A percentile compares a stretch with the other conserved stretches of the same genome.
phyloP scores from a whole-genome alignment of 768 basidiomycete species.

The Macrolepiota albuminosa region DNA sequence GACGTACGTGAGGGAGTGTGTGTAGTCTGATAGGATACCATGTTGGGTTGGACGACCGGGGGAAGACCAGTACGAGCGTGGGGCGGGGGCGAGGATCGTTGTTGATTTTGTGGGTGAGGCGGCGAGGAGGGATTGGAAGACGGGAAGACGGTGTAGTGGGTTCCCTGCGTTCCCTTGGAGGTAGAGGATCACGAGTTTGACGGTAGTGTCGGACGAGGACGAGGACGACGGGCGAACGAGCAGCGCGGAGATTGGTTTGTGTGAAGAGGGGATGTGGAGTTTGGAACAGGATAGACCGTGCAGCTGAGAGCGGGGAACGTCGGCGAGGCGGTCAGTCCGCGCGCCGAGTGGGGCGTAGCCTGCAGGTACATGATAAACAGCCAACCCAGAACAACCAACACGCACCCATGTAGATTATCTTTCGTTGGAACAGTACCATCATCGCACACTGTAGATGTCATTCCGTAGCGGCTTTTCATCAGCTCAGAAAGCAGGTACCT shows the following conservation, averaged over 20 bases:
- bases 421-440: slow-evolving; percentile 43
- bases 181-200: slow-evolving; percentile 16
- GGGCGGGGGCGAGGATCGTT: slow-evolving; percentile 21
- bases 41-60: slow-evolving; percentile 30
- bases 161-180: slow-evolving; percentile 42
- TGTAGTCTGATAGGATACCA: slow-evolving; percentile 38
- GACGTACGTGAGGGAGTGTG: slow-evolving; percentile 25
- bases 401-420: slow-evolving; percentile 46
- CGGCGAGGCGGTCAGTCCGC: slow-evolving; percentile 27
- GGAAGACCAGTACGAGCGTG: slow-evolving; percentile 48
- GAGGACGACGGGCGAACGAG: background rate
- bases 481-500: slow-evolving; percentile 11
- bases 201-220: too few species aligned
- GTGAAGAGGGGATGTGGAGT: slow-evolving; percentile 6
- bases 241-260: background rate
- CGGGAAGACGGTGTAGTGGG: slow-evolving; percentile 38
- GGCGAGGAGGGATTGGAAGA: slow-evolving; percentile 23
- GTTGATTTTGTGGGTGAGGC: background rate
- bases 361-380: background rate
- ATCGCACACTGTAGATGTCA: slow-evolving; percentile 32
- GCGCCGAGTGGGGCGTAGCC: slow-evolving; percentile 37
- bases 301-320: slow-evolving; percentile 11
- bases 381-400: background rate
- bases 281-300: slow-evolving; percentile 16
- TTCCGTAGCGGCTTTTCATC: background rate